Percentiles rank a stretch among this genome's conserved stretches.
These are phyloP conservation scores for Jimgerdemannia flammicorona DNA, from an alignment of 192 early-diverging fungal species.

Conservation along the genomic window DNA sequence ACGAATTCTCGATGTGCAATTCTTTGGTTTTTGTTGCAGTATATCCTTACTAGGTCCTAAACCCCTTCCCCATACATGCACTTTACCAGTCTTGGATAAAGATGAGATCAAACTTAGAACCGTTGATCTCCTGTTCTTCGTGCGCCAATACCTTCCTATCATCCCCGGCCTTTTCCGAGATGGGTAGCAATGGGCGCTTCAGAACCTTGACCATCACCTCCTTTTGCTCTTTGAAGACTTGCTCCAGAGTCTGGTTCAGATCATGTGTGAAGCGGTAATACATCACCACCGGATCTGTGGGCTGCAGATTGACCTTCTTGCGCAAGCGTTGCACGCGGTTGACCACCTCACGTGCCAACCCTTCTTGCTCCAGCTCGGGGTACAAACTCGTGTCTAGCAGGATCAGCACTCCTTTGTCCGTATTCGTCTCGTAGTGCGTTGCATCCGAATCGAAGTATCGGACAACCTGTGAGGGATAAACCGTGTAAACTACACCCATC, in stretches of 20 bases:
- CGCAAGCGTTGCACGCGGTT: conserved; percentile 95
- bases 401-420: conserved; percentile 80
- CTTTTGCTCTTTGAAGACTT: conserved; percentile 66
- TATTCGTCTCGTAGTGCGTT: conserved; percentile 66
- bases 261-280: conserved; percentile 78
- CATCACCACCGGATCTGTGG: conserved; percentile 86
- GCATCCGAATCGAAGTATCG: conserved; percentile 79
- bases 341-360: conserved; percentile 89
- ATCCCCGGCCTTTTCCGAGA: conserved; percentile 24
- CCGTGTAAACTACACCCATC: too few species aligned
- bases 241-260: conserved; percentile 59
- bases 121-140: conserved; percentile 84
- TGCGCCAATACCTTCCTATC: conserved; percentile 64
- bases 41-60: too few species aligned
- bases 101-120: conserved; percentile 69
- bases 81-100: conserved; percentile 43
- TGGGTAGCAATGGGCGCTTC: conserved; percentile 60
- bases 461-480: conserved; percentile 39
- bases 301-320: conserved; percentile 90
- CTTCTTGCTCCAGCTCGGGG: conserved; percentile 81
- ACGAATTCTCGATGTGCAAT: too few species aligned
- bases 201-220: conserved; percentile 69
- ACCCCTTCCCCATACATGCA: conserved; percentile 4
- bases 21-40: too few species aligned
- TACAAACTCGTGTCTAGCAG: conserved; percentile 85